Evolutionary conservation across 1,284 basidiomycete species (phyloP), one percentile per base, ranked within the genome.

Genomic region (Coniferiporia weirii): DNA sequence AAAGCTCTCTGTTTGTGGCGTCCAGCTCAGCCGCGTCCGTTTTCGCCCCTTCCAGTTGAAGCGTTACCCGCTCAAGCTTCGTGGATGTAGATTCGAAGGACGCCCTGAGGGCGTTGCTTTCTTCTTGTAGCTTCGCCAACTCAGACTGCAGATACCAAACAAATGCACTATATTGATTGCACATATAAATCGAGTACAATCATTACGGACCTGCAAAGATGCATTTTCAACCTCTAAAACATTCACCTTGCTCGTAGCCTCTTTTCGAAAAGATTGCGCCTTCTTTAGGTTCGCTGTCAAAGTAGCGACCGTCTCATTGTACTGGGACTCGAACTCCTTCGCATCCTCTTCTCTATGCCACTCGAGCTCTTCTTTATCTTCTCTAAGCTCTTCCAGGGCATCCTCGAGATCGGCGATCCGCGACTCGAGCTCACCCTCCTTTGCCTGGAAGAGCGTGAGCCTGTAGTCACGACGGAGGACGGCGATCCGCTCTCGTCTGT

Each of bases 401-500:
- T 71, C 69, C 64, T 72, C 69, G 1, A 74, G 64, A 52, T 67
- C 64, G 7, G 64, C 67, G 9, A 72, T 55, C 20, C 70, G 67
- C 44, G 71, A 67, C 65, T 86, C 82, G 46, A 87, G 70, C 63
- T 85, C 83, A 6, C 73, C 72, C 65, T 88, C 85, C 59, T 77
- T 76, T 17, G 75, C 75, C 68, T 85, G 82, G 65, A 87, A 88
- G 69, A 81, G 78, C 8, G 77, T 80, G 56, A 90, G 78, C 67
- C 79, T 78, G 65, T 76, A 81, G 61, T 91, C 87, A 58, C 85
- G 74, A 66, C 84, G 82, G 46, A 85, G 62, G 40, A 76, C 69
- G 56, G 78, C 75, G 27, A 86, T 65, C 53, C 79, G 81, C 70
- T 87, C 84, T 61, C 70, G 71, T 61, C 84, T 72, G 46, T 75